Conservation (phyloP, 2,329 filamentous ascomycete genomes). For the Westerdykella sp. region DNA sequence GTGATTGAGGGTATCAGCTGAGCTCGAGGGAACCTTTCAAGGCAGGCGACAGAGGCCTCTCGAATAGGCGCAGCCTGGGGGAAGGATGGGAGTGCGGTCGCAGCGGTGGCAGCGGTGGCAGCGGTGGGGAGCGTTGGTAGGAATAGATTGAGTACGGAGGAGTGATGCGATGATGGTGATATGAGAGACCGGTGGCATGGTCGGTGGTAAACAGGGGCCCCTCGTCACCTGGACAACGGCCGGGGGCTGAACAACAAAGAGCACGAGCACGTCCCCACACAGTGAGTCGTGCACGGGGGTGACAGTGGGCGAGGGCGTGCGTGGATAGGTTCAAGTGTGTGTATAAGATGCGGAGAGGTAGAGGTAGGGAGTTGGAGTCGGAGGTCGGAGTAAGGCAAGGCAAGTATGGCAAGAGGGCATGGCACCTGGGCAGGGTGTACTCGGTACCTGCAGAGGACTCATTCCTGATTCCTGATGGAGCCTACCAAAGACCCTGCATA, state of each 20-base stretch:
- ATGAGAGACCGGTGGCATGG: constrained; percentile 13
- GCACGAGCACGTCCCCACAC: constrained; percentile 18
- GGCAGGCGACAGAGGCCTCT: too few relatives aligned
- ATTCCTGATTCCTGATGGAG: neutral
- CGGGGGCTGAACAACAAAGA: constrained; percentile 18
- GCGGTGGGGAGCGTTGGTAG: constrained; percentile 17
- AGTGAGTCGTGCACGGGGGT: constrained; percentile 8
- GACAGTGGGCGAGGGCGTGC: neutral
- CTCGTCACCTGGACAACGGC: constrained; percentile 24
- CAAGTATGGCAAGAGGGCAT: neutral
- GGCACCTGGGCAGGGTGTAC: too few relatives aligned
- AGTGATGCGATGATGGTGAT: constrained; percentile 11
- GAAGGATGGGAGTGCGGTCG: constrained; percentile 19
- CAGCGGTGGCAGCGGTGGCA: constrained; percentile 18
- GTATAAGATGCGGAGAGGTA: neutral
- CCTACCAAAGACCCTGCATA: neutral
- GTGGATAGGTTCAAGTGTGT: neutral
- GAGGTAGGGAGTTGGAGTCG: neutral
- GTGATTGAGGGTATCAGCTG: constrained; percentile 4
- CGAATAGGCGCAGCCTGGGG: constrained; percentile 13
- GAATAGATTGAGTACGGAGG: constrained; percentile 20
- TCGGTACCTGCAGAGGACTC: constrained; percentile 5
- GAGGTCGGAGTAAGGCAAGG: too few relatives aligned
- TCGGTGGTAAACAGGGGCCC: constrained; percentile 2
- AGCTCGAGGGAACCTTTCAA: constrained; percentile 2